Base-by-base conservation (phyloP, 176 grass and related monocot species). In the Avena insularis region DNA sequence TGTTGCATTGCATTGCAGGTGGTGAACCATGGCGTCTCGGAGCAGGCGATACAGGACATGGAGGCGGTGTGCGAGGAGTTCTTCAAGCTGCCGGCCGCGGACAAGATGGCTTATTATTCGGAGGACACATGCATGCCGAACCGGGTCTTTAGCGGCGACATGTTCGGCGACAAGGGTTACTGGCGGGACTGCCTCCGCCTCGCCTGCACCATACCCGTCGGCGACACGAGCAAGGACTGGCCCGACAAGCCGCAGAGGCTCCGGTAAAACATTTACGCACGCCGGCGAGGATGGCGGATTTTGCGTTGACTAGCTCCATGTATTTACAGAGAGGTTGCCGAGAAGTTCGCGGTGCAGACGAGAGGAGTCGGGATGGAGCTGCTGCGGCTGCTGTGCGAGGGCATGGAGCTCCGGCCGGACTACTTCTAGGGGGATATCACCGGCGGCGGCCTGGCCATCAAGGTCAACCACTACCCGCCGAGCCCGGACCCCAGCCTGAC, bases 131-230 rank as follows among this genome's bases (percentile, higher is more conserved):
- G 27, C 3, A 93, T 71, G 40, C 64, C 62, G 1, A 86, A 75
- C 47, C 66, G 92, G 16, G 64, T 86, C 69, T 88, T 77, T 46
- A 62, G 83, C 1, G 56, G 83, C 76, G 68, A 82, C 29, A 64
- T 61, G 13, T 92, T 57, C 21, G 78, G 84, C 38, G 74, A 47
- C 29, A 60, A 58, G 0, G 46, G 25, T 38, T 86, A 79, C 40
- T 93, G 86, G 89, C 59, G 82, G 11, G 89, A 91, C 54, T 89
- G 79, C 74, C 84, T 93, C 11, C 87, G 72, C 56, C 86, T 93
- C 11, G 56, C 86, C 12, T 74, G 8, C 3, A 3, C 19, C 2
- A 3, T n/a, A 1, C 57, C 57, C 7, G 19, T 59, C 8, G 57
- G 19, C n/a, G 36, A 83, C 68, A 12, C 8, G 54, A 27, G 2